Percentiles rank a stretch among this genome's conserved stretches.
Conservation (phyloP, 2,329 filamentous ascomycete genomes). For the Colletotrichum eremochloae region DNA sequence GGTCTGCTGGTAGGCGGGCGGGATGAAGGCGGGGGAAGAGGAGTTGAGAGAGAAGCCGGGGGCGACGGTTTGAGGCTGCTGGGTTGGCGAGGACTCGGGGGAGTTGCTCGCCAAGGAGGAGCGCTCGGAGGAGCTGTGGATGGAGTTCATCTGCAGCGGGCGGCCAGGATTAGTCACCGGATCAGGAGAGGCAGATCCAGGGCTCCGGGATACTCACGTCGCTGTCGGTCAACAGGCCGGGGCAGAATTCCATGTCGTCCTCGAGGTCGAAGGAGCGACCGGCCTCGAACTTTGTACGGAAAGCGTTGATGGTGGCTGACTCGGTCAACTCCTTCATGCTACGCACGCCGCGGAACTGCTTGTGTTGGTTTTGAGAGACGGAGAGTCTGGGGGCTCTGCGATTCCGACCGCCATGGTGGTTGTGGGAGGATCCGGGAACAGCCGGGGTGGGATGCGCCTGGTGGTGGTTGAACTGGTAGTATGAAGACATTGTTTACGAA, state of each 20-base stretch:
- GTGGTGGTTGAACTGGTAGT: constrained; percentile 73
- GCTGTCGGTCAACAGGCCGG: constrained; percentile 89
- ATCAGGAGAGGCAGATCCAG: constrained; percentile 12
- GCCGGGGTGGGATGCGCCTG: constrained; percentile 69
- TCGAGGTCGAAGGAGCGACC: constrained; percentile 95
- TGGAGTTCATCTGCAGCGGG: constrained; percentile 81
- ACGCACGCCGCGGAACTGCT: constrained; percentile 87
- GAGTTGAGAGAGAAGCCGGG: constrained; percentile 82
- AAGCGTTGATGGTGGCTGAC: constrained; percentile 79
- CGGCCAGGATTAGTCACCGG: constrained; percentile 48
- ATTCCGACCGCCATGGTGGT: constrained; percentile 86
- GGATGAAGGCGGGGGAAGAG: constrained; percentile 74
- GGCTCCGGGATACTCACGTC: constrained; percentile 75
- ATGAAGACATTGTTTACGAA: constrained; percentile 69
- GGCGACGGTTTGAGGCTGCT: constrained; percentile 84
- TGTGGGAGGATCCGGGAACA: constrained; percentile 73
- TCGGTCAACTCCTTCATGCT: constrained; percentile 90
- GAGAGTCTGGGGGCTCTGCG: constrained; percentile 86
- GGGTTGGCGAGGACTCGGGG: constrained; percentile 89
- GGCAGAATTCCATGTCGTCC: constrained; percentile 96
- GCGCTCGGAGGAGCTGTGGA: constrained; percentile 92
- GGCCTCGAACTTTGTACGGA: constrained; percentile 90
- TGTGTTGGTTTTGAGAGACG: constrained; percentile 84
- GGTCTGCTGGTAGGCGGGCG: constrained; percentile 73
- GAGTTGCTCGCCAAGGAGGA: constrained; percentile 96